phyloP scores from a whole-genome alignment of 768 basidiomycete genomes.

The Russula lepida region DNA sequence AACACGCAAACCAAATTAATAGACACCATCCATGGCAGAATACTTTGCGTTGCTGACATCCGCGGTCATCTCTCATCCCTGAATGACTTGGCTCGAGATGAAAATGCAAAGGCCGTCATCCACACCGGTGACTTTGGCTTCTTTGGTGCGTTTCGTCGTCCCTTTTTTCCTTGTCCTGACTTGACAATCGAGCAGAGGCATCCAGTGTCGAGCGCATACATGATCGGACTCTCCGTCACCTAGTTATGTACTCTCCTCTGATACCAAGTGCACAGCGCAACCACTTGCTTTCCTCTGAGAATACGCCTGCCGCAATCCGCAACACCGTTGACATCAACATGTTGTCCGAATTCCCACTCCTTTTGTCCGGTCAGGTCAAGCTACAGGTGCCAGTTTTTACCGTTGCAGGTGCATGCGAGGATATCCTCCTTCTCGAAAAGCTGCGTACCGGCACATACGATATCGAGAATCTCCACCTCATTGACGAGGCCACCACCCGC shows the following conservation, averaged over 20 bases:
- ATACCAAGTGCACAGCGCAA: constrained; percentile 76
- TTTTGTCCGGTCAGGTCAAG: constrained; percentile 85
- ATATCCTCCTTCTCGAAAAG: constrained; percentile 87
- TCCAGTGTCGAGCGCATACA: constrained; percentile 82
- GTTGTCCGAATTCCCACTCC: constrained; percentile 89
- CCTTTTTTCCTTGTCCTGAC: not conserved
- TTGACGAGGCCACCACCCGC: constrained; percentile 95
- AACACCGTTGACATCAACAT: constrained; percentile 65
- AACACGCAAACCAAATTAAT: constrained; percentile 76
- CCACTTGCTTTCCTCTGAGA: constrained; percentile 67
- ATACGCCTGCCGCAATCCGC: constrained; percentile 60
- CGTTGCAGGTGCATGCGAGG: constrained; percentile 96
- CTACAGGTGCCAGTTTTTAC: constrained; percentile 91
- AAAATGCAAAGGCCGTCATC: constrained; percentile 85
- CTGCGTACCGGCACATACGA: constrained; percentile 76
- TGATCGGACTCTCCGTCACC: constrained; percentile 92
- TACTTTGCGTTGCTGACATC: constrained; percentile 93
- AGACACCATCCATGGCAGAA: constrained; percentile 71
- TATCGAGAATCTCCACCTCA: constrained; percentile 82
- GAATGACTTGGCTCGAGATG: constrained; percentile 84
- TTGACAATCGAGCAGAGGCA: constrained; percentile 42
- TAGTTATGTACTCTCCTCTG: constrained; percentile 93
- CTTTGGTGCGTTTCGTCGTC: constrained; percentile 48
- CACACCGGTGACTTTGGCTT: constrained; percentile 99
- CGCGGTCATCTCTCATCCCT: constrained; percentile 80